phyloP scores from a whole-genome alignment of 371 early-diverging fungal genomes.

The Basidiobolus meristosporus region DNA sequence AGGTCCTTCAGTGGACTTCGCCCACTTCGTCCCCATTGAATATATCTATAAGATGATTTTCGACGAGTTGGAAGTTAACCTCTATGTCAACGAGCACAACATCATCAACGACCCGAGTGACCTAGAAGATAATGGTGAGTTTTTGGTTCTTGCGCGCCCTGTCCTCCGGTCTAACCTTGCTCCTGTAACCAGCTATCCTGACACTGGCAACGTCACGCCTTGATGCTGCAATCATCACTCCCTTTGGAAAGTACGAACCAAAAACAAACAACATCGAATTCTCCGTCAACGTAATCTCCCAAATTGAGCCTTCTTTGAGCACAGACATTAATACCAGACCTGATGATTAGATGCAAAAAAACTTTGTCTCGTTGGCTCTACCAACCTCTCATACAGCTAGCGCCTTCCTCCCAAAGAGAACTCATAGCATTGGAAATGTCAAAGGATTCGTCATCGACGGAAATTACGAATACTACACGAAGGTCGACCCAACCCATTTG shows the following conservation, averaged over 20 bases:
- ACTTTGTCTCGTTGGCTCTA: slow-evolving; percentile 25
- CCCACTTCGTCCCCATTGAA: slow-evolving; percentile 48
- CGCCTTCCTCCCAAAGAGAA: slow-evolving; percentile 35
- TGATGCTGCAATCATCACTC: too few relatives aligned
- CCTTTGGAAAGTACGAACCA: too few relatives aligned
- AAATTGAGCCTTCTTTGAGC: too few relatives aligned
- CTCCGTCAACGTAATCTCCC: too few relatives aligned
- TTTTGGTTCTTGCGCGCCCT: background rate
- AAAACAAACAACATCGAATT: too few relatives aligned
- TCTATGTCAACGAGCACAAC: slow-evolving; percentile 67
- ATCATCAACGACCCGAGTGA: slow-evolving; percentile 64
- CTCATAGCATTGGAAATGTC: slow-evolving; percentile 27
- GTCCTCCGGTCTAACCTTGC: too few relatives aligned
- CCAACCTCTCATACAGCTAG: slow-evolving; percentile 51
- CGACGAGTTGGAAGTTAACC: slow-evolving; percentile 26
- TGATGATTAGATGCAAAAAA: slow-evolving; percentile 24
- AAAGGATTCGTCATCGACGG: slow-evolving; percentile 28
- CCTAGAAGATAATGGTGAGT: slow-evolving; percentile 54
- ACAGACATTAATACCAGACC: too few relatives aligned
- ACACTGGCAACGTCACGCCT: too few relatives aligned
- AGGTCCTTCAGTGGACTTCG: slow-evolving; percentile 23
- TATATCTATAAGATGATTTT: slow-evolving; percentile 33
- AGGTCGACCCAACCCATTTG: slow-evolving; percentile 27
- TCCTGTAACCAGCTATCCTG: too few relatives aligned
- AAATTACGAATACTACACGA: slow-evolving; percentile 34